Base-by-base conservation (phyloP, 306 rosid genomes). In the Calophaca sinica region DNA sequence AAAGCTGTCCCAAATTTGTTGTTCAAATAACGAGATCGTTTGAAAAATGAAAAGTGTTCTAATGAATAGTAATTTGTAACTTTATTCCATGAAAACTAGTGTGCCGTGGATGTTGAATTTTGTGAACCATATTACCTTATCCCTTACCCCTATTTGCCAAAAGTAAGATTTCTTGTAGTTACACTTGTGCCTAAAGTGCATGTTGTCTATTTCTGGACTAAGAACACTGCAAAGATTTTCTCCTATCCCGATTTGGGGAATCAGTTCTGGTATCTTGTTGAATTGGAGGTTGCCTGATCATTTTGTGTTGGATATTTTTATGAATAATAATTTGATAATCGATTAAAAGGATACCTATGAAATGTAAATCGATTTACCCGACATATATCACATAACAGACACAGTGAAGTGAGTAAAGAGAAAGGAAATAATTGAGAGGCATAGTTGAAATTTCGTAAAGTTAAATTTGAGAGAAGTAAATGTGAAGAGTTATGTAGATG, bases 281-380 rank as follows among this genome's bases (percentile, higher is more conserved):
- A 62, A 62, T 8, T 46, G 32, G 51, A 52, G 36, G 3, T 33
- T 52, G 62, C 50, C 55, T 11, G 9, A 35, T 78, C 12, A 4
- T 60, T 44, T 52, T 14, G 8, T 46, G 74, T 58, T 7, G 39
- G 49, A 38, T 41, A 39, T 53, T 67, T 48, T 50, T 38, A 50
- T 59, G 53, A 60, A 66, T 15, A 45, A 7, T 66, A 36, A 55
- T 48, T 70, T 58, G 44, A 44, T 51, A 44, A 58, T 74, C 58
- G 44, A 58, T 51, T 35, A 9, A 57, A 38, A 73, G 42, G 73
- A 48, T 42, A 57, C 2, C 52, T 8, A 44, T 32, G 49, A 33
- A 12, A 46, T 45, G 52, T 60, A 50, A 38, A 60, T 50, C 35
- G 33, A 49, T 26, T 69, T 38, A 5, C 68, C 26, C 29, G 5